Evolutionary conservation across 2,329 filamentous ascomycete genomes (phyloP), one percentile per base, ranked within the genome.

Genomic region (Didymella lethalis): DNA sequence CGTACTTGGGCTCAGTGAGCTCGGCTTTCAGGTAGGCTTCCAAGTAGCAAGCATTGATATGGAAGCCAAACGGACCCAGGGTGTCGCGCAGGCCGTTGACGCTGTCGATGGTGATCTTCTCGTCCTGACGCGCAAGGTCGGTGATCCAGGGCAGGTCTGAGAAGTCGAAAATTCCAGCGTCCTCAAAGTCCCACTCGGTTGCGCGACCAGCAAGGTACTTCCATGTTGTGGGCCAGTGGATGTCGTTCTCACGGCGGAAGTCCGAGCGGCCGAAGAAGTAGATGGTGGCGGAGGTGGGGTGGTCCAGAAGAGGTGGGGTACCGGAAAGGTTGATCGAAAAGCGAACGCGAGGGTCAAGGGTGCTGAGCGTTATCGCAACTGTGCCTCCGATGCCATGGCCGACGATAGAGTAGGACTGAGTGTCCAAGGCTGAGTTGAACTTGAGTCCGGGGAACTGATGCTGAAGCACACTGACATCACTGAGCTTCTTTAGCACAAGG

Each of bases 161-260:
- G 20, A 61, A 71, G 38, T 74, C 70, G 8, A 73, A 66, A 4
- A 69, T 52, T 0, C 49, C 67, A 0, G 61, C 59, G 31, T 66
- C 31, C 2, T 59, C n/a, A 29, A 72, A 55, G 28, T 71, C 68
- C 44, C 63, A 71, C 43, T 75, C 71, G 0, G 65, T 65, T 1
- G 61, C 60, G 1, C 44, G 54, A 8, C 70, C 68, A 0, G 38
- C 54, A 20, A 73, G 60, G 2, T 64, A 48, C 3, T 46, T 32
- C 67, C 66, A 72, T 26, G 93, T 95, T 51, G 89, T 86, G 65
- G 89, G 90, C 68, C 86, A 88, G 72, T 97, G 90, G 79, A 97
- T 93, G 78, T 95, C 97, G 78, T 98, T 96, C 77, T 93, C 94
- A 84, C 94, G 97, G 5, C 90, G 88, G 78, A 97, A 97, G 79